These are phyloP conservation scores for Daldinia vernicosa DNA, from an alignment of 495 filamentous ascomycete genomes.

Conservation along the genomic window DNA sequence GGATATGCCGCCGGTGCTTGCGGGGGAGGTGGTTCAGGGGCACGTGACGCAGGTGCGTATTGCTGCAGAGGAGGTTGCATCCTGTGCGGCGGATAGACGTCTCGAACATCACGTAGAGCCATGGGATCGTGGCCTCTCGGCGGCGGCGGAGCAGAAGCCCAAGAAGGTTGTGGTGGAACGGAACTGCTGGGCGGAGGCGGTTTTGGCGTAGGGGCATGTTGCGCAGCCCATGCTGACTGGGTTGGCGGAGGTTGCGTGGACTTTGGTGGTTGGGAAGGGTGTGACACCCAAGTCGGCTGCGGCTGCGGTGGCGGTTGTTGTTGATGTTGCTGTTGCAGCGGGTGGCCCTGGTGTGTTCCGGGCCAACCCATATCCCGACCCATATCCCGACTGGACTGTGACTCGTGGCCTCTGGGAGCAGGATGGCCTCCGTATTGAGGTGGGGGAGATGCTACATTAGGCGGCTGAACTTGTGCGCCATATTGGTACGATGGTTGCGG, in stretches of 20 bases:
- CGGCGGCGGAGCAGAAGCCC: constrained; percentile 48
- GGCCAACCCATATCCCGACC: constrained; percentile 46
- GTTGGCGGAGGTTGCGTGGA: constrained; percentile 49
- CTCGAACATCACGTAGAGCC: constrained; percentile 45
- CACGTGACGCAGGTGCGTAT: constrained; percentile 47
- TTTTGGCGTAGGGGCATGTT: constrained; percentile 54
- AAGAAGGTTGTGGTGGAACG: constrained; percentile 51
- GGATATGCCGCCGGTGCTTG: constrained; percentile 41
- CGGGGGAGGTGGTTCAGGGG: constrained; percentile 47
- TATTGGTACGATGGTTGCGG: constrained; percentile 47
- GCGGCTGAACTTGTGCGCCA: constrained; percentile 42
- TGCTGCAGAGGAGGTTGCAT: constrained; percentile 44
- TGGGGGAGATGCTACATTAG: constrained; percentile 49
- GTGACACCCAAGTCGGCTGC: constrained; percentile 43
- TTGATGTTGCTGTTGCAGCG: constrained; percentile 47
- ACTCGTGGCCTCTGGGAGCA: constrained; percentile 43
- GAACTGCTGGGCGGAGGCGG: constrained; percentile 49
- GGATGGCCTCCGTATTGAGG: constrained; percentile 49
- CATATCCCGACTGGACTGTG: constrained; percentile 40
- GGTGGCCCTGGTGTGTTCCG: constrained; percentile 36
- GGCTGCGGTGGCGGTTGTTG: constrained; percentile 48
- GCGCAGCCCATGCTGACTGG: constrained; percentile 55
- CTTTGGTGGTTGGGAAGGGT: constrained; percentile 52
- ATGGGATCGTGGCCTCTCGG: constrained; percentile 51
- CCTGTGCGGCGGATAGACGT: constrained; percentile 46